phyloP scores from a whole-genome alignment of 2,329 filamentous ascomycete species.

The Aureobasidium sp. region DNA sequence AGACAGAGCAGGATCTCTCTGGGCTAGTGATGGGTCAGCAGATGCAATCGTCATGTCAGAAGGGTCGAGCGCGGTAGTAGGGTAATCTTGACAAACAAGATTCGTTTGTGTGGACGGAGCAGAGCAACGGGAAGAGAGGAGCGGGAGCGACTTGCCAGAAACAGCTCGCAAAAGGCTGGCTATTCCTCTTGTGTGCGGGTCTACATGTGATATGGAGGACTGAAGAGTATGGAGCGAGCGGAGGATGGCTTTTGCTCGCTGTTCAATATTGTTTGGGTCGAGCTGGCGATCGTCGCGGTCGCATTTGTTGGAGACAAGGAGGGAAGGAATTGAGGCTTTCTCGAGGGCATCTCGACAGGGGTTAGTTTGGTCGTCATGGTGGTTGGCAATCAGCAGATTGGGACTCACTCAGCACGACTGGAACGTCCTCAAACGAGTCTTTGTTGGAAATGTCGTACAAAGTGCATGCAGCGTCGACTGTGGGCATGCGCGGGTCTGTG shows the following conservation, averaged over 20 bases:
- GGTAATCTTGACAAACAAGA: neutral
- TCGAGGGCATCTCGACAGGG: slow-evolving; percentile 58
- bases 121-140: neutral
- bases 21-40: neutral
- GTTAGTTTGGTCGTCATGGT: slow-evolving; percentile 11
- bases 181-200: slow-evolving; percentile 68
- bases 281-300: slow-evolving; percentile 67
- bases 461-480: slow-evolving; percentile 74
- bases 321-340: slow-evolving; percentile 65
- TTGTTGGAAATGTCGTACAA: slow-evolving; percentile 82
- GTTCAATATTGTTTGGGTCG: slow-evolving; percentile 60
- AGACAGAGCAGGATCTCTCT: slow-evolving; percentile 8
- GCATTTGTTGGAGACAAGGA: slow-evolving; percentile 85
- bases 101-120: neutral
- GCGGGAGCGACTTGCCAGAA: neutral
- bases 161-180: slow-evolving; percentile 67
- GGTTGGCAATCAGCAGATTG: neutral
- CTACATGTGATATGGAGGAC: slow-evolving; percentile 62
- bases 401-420: slow-evolving; percentile 69
- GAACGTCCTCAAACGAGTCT: slow-evolving; percentile 66
- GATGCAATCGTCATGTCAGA: neutral
- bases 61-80: neutral
- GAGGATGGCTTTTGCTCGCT: slow-evolving; percentile 54
- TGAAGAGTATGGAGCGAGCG: slow-evolving; percentile 64
- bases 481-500: slow-evolving; percentile 63